Evolutionary conservation across 2,329 filamentous ascomycete species (phyloP).

Genomic region (Fusarium brachygibbosum): DNA sequence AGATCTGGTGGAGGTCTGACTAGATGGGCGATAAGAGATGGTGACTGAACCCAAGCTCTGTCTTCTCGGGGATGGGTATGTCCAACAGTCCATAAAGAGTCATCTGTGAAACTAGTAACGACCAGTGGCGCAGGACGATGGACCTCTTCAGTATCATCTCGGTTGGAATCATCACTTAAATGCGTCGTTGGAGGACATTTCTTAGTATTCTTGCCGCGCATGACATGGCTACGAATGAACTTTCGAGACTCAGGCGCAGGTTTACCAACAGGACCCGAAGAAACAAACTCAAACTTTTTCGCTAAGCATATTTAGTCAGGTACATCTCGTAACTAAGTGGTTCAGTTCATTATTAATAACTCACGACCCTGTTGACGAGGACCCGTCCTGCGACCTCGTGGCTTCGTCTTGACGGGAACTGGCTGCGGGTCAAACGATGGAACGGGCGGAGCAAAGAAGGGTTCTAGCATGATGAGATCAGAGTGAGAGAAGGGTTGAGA

Average conservation of each 20-base stretch:
- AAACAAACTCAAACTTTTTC: constrained; percentile 50
- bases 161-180: not conserved
- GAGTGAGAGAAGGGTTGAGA: rapidly evolving
- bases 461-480: constrained; percentile 28
- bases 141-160: not conserved
- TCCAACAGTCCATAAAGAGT: constrained; percentile 13
- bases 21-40: constrained; percentile 30
- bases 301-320: constrained; percentile 12
- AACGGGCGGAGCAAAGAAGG: constrained; percentile 12
- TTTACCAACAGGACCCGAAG: constrained; percentile 43
- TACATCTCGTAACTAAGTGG: not conserved
- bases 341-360: not conserved
- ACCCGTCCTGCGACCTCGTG: constrained; percentile 15
- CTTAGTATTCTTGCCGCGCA: constrained; percentile 49
- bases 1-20: constrained; percentile 36
- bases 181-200: not conserved
- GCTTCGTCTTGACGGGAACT: constrained; percentile 3
- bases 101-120: not conserved
- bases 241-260: constrained; percentile 44
- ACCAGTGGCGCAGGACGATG: not conserved
- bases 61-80: constrained; percentile 2
- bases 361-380: constrained; percentile 21
- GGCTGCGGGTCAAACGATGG: not conserved
- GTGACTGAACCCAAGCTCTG: constrained; percentile 35
- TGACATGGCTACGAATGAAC: constrained; percentile 49